Evolutionary conservation across 257 asterid species (phyloP), one percentile per base, ranked within the genome.

Genomic region (Schizonepeta tenuifolia): DNA sequence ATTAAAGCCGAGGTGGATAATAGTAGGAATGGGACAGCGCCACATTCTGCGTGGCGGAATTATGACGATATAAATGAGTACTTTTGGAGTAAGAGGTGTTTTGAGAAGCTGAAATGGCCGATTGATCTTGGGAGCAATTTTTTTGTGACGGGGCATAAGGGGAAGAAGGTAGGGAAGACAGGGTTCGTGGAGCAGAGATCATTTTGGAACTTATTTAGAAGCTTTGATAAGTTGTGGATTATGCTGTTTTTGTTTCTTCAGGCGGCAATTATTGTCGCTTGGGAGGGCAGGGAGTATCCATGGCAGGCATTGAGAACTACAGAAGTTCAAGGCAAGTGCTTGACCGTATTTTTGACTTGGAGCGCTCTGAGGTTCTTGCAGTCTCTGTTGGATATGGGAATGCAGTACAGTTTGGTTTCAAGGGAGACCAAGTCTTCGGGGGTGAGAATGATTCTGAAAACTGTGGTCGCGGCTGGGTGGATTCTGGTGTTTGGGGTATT

Each of bases 111-210:
- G 80, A 88, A 84, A 41, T 95, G 99, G 99, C 99, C 99, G 2
- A 80, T 95, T 77, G 97, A 95, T 82, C 17, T 62, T 9, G 96
- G 96, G 68, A 90, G 98, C 75, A 95, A 89, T 3, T 95, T 95
- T 53, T 90, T 95, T 40, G 95, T 85, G 80, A 89, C 96, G 12
- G 90, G 93, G 18, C 78, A 79, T 35, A 79, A 53, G 85, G 97
- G 96, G 49, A 90, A 88, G 87, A 95, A 87, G 80, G 98, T 95
- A 1, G 97, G 98, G 75, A 95, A 95, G 88, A 91, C 99, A 0
- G 99, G 99, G 73, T 95, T 89, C 85, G 99, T 95, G 33, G 99
- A 95, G 81, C 91, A 82, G 85, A 88, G 99, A 80, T 95, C 99
- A 5, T 95, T 95, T 78, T 92, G 89, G 99, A 95, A 95, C 61